Conservation (phyloP, 441 rosid species). For the Jatropha podagrica region DNA sequence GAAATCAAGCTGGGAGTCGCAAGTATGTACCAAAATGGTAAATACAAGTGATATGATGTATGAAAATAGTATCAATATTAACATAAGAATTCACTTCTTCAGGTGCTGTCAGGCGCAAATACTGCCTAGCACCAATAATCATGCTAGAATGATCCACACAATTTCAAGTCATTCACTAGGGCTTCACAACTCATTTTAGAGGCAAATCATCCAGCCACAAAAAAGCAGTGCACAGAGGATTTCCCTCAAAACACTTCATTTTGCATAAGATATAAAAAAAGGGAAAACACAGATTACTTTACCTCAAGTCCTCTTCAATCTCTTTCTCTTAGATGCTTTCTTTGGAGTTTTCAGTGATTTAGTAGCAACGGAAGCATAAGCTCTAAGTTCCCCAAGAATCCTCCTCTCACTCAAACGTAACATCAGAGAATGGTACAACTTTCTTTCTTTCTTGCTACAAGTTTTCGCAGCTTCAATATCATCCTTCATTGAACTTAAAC, state of each 20-base stretch:
- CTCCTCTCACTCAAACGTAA: conserved; percentile 72
- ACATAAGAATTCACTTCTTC: background rate
- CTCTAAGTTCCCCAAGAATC: conserved; percentile 67
- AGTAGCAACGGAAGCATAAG: conserved; percentile 29
- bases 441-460: conserved; percentile 51
- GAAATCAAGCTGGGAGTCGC: background rate
- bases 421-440: conserved; percentile 58
- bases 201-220: background rate
- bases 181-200: background rate
- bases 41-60: background rate
- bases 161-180: background rate
- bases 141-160: background rate
- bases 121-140: background rate
- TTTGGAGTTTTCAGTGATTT: conserved; percentile 14
- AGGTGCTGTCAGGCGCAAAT: background rate
- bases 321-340: conserved; percentile 30
- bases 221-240: too few species aligned
- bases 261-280: background rate
- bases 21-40: background rate
- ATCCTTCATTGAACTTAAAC: conserved; percentile 43
- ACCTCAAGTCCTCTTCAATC: conserved; percentile 27
- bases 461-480: conserved; percentile 45
- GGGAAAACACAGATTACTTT: background rate
- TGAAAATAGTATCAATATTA: background rate
- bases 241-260: too few species aligned